Evolutionary conservation across 345 rosid species (phyloP).

Genomic region (Melaleuca alternifolia): DNA sequence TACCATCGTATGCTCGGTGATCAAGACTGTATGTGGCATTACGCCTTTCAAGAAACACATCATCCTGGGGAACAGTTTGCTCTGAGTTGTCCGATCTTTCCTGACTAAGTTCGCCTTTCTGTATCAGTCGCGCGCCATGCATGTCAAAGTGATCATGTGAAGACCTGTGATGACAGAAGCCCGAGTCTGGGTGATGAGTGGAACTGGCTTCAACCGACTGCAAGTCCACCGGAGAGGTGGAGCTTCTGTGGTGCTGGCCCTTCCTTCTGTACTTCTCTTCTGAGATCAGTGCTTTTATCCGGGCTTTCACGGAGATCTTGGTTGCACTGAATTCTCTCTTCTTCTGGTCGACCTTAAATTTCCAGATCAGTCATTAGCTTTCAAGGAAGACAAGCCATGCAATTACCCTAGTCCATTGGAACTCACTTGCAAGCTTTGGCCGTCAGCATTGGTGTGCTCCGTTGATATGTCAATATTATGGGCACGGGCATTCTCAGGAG

Average conservation of each 20-base stretch:
- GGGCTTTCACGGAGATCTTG: conserved; percentile 44
- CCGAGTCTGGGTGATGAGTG: not conserved
- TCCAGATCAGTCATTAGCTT: not conserved
- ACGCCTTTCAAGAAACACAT: not conserved
- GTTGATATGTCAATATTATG: not conserved
- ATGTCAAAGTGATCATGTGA: not conserved
- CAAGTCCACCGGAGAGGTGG: conserved; percentile 30
- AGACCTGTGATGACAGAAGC: not conserved
- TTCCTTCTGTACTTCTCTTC: conserved; percentile 54
- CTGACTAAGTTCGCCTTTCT: not conserved
- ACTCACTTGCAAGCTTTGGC: not conserved
- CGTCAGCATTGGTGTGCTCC: not conserved
- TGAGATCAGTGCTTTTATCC: conserved; percentile 42
- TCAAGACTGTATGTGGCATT: not conserved
- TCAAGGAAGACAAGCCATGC: not conserved
- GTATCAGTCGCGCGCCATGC: not conserved
- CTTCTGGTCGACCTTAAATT: conserved; percentile 19
- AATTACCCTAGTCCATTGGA: not conserved
- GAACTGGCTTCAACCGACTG: conserved; percentile 12
- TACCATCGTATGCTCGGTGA: not conserved
- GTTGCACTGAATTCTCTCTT: conserved; percentile 12
- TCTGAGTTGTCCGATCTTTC: not conserved
- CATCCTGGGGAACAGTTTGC: not conserved
- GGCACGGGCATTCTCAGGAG: not conserved
- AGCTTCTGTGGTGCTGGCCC: conserved; percentile 38